Evolutionary conservation across 306 rosid species (phyloP).

Genomic region (Begonia masoniana): DNA sequence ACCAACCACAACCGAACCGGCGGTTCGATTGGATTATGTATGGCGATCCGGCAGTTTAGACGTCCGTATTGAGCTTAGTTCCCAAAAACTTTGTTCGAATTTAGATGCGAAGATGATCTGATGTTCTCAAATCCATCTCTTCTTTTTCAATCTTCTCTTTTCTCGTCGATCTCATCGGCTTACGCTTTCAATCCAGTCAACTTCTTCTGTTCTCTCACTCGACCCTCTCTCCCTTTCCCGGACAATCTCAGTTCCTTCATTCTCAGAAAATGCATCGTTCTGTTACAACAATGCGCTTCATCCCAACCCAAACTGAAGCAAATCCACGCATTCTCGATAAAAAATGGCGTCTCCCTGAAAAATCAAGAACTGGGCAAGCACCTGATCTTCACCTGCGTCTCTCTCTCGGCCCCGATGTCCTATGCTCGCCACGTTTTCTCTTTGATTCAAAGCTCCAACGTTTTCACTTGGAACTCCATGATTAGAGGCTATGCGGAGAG

Average conservation of each 20-base stretch:
- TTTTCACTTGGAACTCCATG: constrained; percentile 36
- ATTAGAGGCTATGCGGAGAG: constrained; percentile 31
- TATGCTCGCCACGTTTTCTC: constrained; percentile 19
- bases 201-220: background rate
- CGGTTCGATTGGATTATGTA: too few species aligned
- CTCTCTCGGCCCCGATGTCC: constrained; percentile 23
- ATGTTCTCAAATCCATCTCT: constrained; percentile 16
- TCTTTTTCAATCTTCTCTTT: background rate
- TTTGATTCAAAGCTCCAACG: constrained; percentile 16
- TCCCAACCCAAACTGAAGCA: constrained; percentile 20
- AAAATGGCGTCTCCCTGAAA: constrained; percentile 20
- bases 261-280: constrained; percentile 20
- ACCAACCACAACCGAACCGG: too few species aligned
- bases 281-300: constrained; percentile 20
- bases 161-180: background rate
- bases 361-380: constrained; percentile 24
- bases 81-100: too few species aligned
- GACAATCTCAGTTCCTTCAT: constrained; percentile 2
- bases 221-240: background rate
- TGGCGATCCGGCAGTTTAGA: too few species aligned
- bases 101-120: background rate
- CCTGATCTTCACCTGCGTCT: constrained; percentile 24
- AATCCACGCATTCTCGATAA: constrained; percentile 33
- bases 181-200: background rate
- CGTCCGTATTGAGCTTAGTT: too few species aligned